These are phyloP conservation scores for Pseudogymnoascus verrucosus DNA, from an alignment of 2,329 filamentous ascomycete species.

Conservation along the genomic window DNA sequence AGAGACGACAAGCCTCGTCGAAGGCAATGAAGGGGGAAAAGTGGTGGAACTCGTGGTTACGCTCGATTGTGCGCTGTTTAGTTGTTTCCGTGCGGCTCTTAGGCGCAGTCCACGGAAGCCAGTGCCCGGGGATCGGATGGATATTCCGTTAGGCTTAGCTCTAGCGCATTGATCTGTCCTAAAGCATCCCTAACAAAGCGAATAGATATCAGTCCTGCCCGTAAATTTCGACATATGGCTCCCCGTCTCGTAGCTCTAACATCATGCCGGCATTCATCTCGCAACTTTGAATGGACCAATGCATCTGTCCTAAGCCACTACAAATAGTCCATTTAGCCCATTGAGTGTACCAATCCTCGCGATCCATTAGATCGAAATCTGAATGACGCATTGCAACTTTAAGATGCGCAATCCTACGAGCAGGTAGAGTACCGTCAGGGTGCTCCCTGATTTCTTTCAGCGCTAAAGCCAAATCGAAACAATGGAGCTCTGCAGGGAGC, in stretches of 20 bases:
- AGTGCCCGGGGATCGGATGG: no score
- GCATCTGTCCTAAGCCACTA: neutral
- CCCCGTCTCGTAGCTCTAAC: neutral
- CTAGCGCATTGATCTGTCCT: no score
- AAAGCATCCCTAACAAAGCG: neutral
- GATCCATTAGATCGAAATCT: neutral
- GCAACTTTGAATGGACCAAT: neutral
- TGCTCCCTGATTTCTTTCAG: neutral
- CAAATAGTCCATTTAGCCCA: neutral
- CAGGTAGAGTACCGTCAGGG: neutral
- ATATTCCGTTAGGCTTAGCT: no score
- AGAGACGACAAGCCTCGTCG: constrained; percentile 55
- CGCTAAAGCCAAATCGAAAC: neutral
- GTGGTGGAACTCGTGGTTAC: constrained; percentile 25
- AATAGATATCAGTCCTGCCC: neutral
- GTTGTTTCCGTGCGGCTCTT: no score
- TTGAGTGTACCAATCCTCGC: neutral
- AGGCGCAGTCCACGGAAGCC: no score
- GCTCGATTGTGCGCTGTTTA: no score
- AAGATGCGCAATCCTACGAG: neutral
- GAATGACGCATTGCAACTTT: neutral
- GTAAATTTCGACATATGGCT: neutral
- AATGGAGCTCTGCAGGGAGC: neutral
- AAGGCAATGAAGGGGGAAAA: constrained; percentile 47
- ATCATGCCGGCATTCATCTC: neutral